Evolutionary conservation across 495 filamentous ascomycete species (phyloP).

Genomic region (Tuber borchii): DNA sequence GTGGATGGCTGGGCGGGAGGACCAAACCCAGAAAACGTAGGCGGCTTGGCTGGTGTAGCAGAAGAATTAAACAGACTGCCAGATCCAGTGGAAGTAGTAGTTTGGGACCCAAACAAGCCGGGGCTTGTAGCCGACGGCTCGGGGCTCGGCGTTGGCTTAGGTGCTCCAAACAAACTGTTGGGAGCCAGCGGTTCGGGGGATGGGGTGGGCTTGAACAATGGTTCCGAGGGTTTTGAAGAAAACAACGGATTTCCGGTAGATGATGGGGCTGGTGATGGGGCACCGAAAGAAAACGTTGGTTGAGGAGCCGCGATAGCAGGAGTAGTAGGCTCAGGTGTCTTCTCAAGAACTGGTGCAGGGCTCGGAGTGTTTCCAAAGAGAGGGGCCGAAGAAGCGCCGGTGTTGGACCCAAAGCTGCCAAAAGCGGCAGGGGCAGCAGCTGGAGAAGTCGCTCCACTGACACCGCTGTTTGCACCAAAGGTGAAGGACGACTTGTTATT

Average conservation of each 20-base stretch:
- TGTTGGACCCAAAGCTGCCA: conserved; percentile 18
- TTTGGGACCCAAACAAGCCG: not conserved
- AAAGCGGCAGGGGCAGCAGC: conserved; percentile 19
- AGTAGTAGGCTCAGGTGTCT: conserved; percentile 20
- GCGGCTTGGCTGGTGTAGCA: conserved; percentile 4
- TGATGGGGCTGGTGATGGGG: conserved; percentile 24
- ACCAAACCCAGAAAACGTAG: conserved; percentile 29
- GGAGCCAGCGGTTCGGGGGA: conserved; percentile 21
- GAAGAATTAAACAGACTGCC: not conserved
- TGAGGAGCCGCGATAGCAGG: conserved; percentile 19
- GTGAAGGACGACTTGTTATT: conserved; percentile 25
- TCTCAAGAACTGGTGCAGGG: conserved; percentile 18
- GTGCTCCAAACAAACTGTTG: conserved; percentile 20
- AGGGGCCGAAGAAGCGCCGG: conserved; percentile 18
- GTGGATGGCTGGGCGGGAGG: not conserved
- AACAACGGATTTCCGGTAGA: conserved; percentile 20
- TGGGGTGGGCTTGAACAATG: conserved; percentile 25
- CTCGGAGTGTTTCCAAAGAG: conserved; percentile 14
- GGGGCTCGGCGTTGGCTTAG: conserved; percentile 14
- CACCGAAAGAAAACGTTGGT: conserved; percentile 27
- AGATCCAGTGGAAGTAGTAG: not conserved
- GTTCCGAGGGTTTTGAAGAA: conserved; percentile 20
- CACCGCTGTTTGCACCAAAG: conserved; percentile 25
- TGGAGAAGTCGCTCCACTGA: conserved; percentile 6
- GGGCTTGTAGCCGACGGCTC: conserved; percentile 8